phyloP scores from a whole-genome alignment of 768 basidiomycete genomes.

The Udeniomyces megalosporus region DNA sequence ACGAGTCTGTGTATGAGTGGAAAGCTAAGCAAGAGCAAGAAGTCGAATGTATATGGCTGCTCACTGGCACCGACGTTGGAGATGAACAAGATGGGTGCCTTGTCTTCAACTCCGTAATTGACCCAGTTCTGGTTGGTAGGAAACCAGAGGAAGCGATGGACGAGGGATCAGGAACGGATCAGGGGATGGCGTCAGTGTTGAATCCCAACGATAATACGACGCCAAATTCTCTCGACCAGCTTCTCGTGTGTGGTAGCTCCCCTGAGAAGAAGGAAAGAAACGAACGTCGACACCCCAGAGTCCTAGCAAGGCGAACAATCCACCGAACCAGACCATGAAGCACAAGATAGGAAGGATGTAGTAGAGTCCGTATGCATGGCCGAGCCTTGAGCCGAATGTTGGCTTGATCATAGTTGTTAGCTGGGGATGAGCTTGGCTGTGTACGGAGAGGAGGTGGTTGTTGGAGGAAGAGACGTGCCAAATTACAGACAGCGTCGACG shows the following conservation, averaged over 20 bases:
- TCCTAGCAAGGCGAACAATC: conserved; percentile 24
- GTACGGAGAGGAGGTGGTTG: too few relatives aligned
- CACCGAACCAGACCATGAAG: conserved; percentile 24
- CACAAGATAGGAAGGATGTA: conserved; percentile 15
- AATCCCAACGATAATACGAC: too few relatives aligned
- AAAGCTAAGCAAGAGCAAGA: background rate
- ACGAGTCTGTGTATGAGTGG: background rate
- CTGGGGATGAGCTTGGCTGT: too few relatives aligned
- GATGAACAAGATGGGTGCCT: conserved; percentile 26
- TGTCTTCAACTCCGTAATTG: conserved; percentile 24
- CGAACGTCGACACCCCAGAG: conserved; percentile 21
- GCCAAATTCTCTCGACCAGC: too few relatives aligned
- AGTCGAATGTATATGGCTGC: background rate
- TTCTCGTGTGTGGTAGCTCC: too few relatives aligned
- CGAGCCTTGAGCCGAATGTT: too few relatives aligned
- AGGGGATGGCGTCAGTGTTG: too few relatives aligned
- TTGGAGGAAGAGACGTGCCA: too few relatives aligned
- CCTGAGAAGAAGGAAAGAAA: background rate
- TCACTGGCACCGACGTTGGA: conserved; percentile 28
- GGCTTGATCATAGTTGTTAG: too few relatives aligned
- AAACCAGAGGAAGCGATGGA: background rate
- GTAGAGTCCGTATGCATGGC: conserved; percentile 13
- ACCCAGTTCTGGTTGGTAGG: conserved; percentile 23
- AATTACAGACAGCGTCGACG: too few relatives aligned
- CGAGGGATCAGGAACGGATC: background rate